Evolutionary conservation across 169 alveolate genomes (phyloP), one percentile per base, ranked within the genome.

Genomic region (Eimeria falciformis): DNA sequence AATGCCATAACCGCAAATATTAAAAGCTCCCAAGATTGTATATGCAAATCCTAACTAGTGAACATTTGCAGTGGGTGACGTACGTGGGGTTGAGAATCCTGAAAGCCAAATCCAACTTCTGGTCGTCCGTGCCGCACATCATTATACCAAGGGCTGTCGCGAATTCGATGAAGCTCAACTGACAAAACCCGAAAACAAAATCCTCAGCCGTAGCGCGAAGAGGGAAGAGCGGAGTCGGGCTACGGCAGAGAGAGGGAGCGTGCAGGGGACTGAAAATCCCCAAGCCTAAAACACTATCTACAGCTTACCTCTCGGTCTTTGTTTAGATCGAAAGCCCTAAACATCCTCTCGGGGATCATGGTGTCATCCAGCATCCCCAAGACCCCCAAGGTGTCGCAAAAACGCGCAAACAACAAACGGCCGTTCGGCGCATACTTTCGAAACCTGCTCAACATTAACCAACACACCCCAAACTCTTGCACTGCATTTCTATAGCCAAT

Each of bases 111-210:
- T 86, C 75, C 58, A 93, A 81, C 83, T 90, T 89, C 83, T 93
- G 88, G 86, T 93, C 94, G 56, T 90, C 94, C 37, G 66, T 85
- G 17, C 95, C 95, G 37, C 93, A 71, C 92, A 93, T 86, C 95
- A 93, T 93, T 56, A 87, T 29, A 68, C 95, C 95, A 82, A 93
- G 79, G 18, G 93, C 90, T 4, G 75, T 75, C 50, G 93, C 90
- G 45, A 86, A 93, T 84, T 93, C 95, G n/a, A 84, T 55, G 81
- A 93, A 93, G 66, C 88, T 62, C 62, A 93, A 83, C 95, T 78
- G 87, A n/a, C 23, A 17, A 23, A 9, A 12, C 68, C 46, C 65
- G 14, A 2, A 75, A 46, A 5, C 18, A 18, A 65, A 2, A 37
- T 3, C 5, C 40, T 11, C n/a, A 25, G 47, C 3, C 14, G 37